Conservation (phyloP, 192 early-diverging fungal genomes). For the Umbelopsis vinacea region DNA sequence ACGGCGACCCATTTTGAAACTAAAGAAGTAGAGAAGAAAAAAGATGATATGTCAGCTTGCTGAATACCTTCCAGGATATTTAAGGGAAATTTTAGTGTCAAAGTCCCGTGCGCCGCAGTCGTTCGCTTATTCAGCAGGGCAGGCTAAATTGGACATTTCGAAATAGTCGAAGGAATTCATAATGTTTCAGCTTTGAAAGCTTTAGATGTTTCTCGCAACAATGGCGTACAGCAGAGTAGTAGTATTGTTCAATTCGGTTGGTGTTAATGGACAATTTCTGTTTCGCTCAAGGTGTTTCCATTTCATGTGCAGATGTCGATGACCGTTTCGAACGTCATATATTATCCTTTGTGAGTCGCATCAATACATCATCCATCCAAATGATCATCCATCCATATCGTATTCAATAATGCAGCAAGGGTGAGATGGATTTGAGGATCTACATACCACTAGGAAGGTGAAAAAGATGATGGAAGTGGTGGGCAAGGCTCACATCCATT, state of each 20-base stretch:
- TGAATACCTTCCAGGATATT: neutral
- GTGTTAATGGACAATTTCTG: no score
- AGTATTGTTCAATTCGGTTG: no score
- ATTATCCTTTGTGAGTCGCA: no score
- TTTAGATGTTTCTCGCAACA: no score
- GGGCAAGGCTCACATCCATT: neutral
- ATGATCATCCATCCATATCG: neutral
- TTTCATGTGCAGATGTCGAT: no score
- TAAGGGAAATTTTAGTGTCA: neutral
- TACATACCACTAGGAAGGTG: conserved; percentile 6
- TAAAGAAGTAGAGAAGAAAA: neutral
- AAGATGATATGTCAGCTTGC: neutral
- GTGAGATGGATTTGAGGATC: neutral
- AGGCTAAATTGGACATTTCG: no score
- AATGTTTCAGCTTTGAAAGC: no score
- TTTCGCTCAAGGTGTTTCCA: no score
- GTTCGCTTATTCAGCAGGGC: neutral
- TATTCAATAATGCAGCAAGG: neutral
- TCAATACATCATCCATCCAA: no score
- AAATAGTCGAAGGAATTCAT: no score
- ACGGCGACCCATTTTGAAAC: conserved; percentile 91
- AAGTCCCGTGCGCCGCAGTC: conserved; percentile 1
- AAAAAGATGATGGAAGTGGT: neutral
- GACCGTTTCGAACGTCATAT: no score
- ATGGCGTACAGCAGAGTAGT: no score